These are phyloP conservation scores for Trichocladium uniseriatum DNA, from an alignment of 495 filamentous ascomycete species.

Conservation along the genomic window DNA sequence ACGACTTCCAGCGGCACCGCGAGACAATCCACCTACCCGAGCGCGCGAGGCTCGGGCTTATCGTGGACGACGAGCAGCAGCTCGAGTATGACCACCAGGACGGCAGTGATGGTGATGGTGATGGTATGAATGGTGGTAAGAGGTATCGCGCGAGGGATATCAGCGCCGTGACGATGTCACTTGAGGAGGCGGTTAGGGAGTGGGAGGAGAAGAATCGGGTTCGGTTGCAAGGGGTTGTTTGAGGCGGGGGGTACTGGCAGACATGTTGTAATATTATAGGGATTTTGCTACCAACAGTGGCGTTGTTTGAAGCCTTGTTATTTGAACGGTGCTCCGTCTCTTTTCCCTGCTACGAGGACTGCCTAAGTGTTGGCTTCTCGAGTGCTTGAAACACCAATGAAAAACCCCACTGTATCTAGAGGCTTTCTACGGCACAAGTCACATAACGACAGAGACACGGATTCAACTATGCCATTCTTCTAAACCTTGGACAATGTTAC, in stretches of 20 bases:
- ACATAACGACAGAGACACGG: too few relatives aligned
- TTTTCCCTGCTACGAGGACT: too few relatives aligned
- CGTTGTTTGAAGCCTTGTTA: too few relatives aligned
- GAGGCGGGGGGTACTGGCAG: background rate
- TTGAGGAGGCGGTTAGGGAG: slow-evolving; percentile 22
- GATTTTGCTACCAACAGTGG: too few relatives aligned
- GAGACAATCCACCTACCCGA: slow-evolving; percentile 31
- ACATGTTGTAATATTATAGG: too few relatives aligned
- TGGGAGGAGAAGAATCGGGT: slow-evolving; percentile 31
- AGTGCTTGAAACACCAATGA: too few relatives aligned
- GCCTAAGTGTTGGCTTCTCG: too few relatives aligned
- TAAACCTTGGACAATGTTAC: too few relatives aligned
- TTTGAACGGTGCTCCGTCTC: too few relatives aligned
- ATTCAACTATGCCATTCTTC: too few relatives aligned
- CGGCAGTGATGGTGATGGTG: background rate
- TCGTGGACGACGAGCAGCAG: slow-evolving; percentile 19
- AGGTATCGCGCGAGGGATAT: slow-evolving; percentile 29
- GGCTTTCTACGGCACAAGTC: too few relatives aligned
- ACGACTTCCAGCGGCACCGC: slow-evolving; percentile 34
- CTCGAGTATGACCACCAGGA: slow-evolving; percentile 19
- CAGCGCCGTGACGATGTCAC: slow-evolving; percentile 19
- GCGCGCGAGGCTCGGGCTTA: slow-evolving; percentile 17
- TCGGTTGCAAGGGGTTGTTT: slow-evolving; percentile 3
- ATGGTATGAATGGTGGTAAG: background rate
- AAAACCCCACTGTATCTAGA: too few relatives aligned